Evolutionary conservation across 78 protist species (phyloP).

Genomic region (Corallochytrium limacisporum): DNA sequence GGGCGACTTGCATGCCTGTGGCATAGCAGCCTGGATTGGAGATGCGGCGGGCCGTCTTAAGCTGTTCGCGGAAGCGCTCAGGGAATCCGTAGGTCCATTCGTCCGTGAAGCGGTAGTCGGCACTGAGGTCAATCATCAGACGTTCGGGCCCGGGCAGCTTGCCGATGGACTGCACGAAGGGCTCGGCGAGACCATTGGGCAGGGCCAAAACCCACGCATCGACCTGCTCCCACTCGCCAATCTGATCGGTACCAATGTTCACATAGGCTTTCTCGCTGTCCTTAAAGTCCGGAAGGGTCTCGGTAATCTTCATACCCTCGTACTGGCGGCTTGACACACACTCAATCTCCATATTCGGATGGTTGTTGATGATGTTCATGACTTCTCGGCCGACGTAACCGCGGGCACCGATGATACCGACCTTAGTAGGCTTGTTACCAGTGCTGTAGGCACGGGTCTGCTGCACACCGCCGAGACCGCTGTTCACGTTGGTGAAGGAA

Average conservation of each 20-base stretch:
- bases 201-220: conserved; percentile 54
- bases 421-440: neutral
- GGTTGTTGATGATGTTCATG: conserved; percentile 17
- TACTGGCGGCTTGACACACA: conserved; percentile 33
- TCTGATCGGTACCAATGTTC: conserved; percentile 36
- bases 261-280: too few species aligned
- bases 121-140: conserved; percentile 25
- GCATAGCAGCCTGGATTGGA: conserved; percentile 60
- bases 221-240: conserved; percentile 16
- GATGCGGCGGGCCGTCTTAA: conserved; percentile 22
- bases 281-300: conserved; percentile 27
- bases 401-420: conserved; percentile 60
- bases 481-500: too few species aligned
- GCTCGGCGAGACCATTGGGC: conserved; percentile 35
- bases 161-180: conserved; percentile 27
- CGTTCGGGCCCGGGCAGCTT: neutral
- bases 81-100: conserved; percentile 57
- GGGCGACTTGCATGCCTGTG: conserved; percentile 31
- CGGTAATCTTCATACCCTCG: conserved; percentile 30
- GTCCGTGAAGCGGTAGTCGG: conserved; percentile 23
- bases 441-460: neutral
- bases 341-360: conserved; percentile 29
- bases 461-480: neutral
- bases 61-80: conserved; percentile 32
- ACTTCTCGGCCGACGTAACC: conserved; percentile 55